Evolutionary conservation across 1,284 basidiomycete species (phyloP), one percentile per base, ranked within the genome.

Genomic region (Irpex sp.): DNA sequence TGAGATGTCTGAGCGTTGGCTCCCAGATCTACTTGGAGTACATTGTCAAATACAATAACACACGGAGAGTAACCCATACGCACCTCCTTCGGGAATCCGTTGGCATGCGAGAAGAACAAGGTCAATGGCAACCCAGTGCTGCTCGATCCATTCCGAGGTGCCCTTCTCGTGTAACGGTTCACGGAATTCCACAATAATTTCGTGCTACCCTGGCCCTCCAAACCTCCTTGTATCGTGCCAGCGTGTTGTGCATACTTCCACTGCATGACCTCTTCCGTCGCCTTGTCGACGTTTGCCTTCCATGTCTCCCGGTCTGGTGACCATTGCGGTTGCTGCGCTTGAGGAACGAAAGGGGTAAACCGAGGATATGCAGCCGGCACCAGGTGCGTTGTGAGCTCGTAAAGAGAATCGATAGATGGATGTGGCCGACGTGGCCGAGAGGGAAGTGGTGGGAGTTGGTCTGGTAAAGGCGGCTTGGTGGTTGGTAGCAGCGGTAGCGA

Each of bases 361-460:
- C 91, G 82, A 2, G 91, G 84, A 70, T 84, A 84, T 0, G 89
- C 86, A 4, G 89, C 87, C 0, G 91, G 91, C n/a, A 92, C 74
- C 38, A 93, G 72, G 69, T 95, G 93, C 0, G 89, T 89, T 0
- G 84, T 84, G 4, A 82, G 70, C 13, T 69, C 73, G 71, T 79
- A 87, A 9, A 71, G 68, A 31, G 60, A 63, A 61, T 67, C 66
- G 34, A 75, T 67, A 21, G 64, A 48, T 19, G 62, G 21, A 52
- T 59, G 49, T 52, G 58, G 59, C 31, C 61, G 62, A 6, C 72
- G 71, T n/a, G 66, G 60, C 8, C 67, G 66, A 44, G 73, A 68
- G 49, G 75, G 71, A 60, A 75, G 64, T 31, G 69, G 8, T 60
- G 73, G 69, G 59, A 66, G 38, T 57, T 62, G 44, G 37, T 48